Evolutionary conservation across 495 filamentous ascomycete genomes (phyloP).

Genomic region (Aspergillus cavernicola): DNA sequence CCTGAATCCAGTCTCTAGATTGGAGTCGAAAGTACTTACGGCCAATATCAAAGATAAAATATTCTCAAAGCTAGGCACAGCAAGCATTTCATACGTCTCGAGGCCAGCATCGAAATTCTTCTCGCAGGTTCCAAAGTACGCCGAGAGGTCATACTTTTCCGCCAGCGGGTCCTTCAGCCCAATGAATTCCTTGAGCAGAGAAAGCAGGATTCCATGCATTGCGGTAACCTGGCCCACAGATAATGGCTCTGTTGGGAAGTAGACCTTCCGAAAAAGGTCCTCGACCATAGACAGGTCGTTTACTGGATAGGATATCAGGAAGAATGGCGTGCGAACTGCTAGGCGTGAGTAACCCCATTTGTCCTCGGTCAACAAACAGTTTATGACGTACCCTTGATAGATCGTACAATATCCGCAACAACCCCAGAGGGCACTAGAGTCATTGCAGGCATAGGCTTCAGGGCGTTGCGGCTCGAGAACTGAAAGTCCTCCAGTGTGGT

Average conservation of each 20-base stretch:
- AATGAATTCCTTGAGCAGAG: constrained; percentile 19
- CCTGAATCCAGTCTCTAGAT: neutral
- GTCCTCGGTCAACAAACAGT: no score
- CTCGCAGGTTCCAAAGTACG: constrained; percentile 10
- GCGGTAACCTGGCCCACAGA: constrained; percentile 16
- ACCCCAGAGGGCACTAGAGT: neutral
- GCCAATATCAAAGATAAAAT: constrained; percentile 22
- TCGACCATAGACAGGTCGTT: constrained; percentile 18
- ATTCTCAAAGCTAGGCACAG: constrained; percentile 23
- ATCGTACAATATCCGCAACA: constrained; percentile 1
- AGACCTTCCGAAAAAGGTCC: constrained; percentile 21
- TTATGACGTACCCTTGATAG: constrained; percentile 5
- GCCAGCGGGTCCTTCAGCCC: constrained; percentile 8
- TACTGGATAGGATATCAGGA: constrained; percentile 10
- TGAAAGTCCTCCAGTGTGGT: neutral
- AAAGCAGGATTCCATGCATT: constrained; percentile 23
- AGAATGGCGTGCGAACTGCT: neutral
- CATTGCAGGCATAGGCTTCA: neutral
- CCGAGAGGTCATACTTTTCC: constrained; percentile 15
- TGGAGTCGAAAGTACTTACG: constrained; percentile 5
- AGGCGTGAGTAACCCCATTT: no score
- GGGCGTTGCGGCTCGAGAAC: neutral
- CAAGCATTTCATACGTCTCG: constrained; percentile 19
- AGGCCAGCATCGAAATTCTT: constrained; percentile 16
- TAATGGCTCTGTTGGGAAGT: constrained; percentile 18